Evolutionary conservation across 2,329 filamentous ascomycete genomes (phyloP), one percentile per base, ranked within the genome.

Genomic region (Macrophomina tecta): DNA sequence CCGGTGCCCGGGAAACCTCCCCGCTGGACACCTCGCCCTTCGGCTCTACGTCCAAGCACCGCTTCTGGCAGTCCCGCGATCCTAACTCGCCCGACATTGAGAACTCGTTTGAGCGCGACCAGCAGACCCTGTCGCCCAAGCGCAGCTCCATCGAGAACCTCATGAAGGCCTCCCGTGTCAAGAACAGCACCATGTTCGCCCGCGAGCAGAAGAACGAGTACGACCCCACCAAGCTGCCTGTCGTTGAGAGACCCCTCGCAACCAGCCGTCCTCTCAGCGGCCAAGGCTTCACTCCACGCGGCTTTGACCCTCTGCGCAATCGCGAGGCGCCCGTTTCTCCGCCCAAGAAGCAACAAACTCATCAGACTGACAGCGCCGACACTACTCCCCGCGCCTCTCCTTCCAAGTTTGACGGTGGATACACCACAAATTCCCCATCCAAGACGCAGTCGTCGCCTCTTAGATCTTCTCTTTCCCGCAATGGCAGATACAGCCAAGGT

Each of bases 161-260:
- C 68, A 96, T 97, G 82, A 92, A 90, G 77, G 94, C 93, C 38
- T 97, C 94, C 65, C 91, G 95, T 68, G 95, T 99, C 74, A 97
- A 94, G 85, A 98, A 97, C 83, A 97, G 94, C 86, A 97, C 90
- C 82, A 97, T 98, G 85, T 92, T 97, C 77, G 93, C 93, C 49
- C 90, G 94, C 65, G 94, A 97, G 81, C 91, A 93, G 76, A 94
- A 94, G 81, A 89, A 93, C 78, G 91, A 96, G 82, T 97, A 97
- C 83, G 93, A 97, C 78, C 93, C 94, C 34, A 86, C 90, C 66
- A 87, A 88, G 71, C 81, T 93, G 65, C 90, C 91, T 53, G 85
- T 91, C 68, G 86, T 97, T 69, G 92, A 98, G 81, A 88, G 93
- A 69, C 93, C 94, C 45, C 84, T 96, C 71, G 88, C 91, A 75